Conservation (phyloP, 163 green algal species). For the Chloromonas sp. region DNA sequence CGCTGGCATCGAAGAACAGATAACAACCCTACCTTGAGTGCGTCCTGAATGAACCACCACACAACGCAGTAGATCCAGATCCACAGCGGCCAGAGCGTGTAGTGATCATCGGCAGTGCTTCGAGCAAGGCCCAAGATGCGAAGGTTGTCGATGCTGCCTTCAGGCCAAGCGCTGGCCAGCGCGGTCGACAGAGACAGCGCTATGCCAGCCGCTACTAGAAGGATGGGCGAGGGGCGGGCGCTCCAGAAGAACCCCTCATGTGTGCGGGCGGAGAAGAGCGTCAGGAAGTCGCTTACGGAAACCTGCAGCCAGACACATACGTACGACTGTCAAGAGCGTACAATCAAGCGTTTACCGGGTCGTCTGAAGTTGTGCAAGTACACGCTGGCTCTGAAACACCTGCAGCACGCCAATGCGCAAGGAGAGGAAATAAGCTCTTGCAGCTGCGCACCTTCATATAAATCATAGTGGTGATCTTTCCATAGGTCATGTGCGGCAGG, state of each 20-base stretch:
- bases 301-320: constrained; percentile 26
- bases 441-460: constrained; percentile 57
- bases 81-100: constrained; percentile 67
- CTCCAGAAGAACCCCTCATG: constrained; percentile 68
- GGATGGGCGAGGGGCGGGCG: constrained; percentile 37
- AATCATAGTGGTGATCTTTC: constrained; percentile 66
- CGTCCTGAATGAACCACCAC: constrained; percentile 67
- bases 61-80: constrained; percentile 82
- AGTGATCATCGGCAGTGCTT: constrained; percentile 20
- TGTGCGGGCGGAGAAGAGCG: constrained; percentile 76
- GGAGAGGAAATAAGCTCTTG: too few relatives aligned
- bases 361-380: too few relatives aligned
- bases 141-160: constrained; percentile 23
- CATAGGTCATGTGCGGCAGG: constrained; percentile 57
- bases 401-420: too few relatives aligned
- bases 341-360: too few relatives aligned
- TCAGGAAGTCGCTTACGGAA: constrained; percentile 81
- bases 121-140: constrained; percentile 30
- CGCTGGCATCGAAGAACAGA: too few relatives aligned
- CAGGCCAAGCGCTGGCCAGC: constrained; percentile 65
- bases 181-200: constrained; percentile 64
- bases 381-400: too few relatives aligned
- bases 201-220: constrained; percentile 47
- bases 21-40: too few relatives aligned
- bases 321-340: too few relatives aligned